Base-by-base conservation (phyloP, 768 basidiomycete genomes). In the Calvatia gigantea region DNA sequence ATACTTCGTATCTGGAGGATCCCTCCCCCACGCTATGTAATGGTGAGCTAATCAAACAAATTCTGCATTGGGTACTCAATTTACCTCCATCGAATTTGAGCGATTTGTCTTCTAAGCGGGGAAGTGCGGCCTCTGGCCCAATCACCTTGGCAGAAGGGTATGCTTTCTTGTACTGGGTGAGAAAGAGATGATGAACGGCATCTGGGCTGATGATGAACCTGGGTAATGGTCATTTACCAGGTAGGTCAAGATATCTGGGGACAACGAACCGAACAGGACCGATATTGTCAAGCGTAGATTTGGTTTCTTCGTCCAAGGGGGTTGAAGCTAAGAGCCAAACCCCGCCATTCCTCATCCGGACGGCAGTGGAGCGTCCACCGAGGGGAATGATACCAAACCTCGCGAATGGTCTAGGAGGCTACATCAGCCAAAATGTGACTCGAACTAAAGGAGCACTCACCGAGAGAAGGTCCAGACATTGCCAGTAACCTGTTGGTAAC, bases 321-420 rank as follows among this genome's bases (percentile, higher is more conserved):
- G 87, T 87, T 1, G 90, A 92, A 0, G 89, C 91, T n/a, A 92
- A 73, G 11, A 94, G 75, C 83, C 90, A 94, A 25, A 94, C 84
- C 11, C 81, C 84, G 33, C 86, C 84, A 47, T 80, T 77, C 35
- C 70, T 69, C 21, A 94, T 75, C 68, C 78, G 82, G 62, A 95
- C 75, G 0, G 91, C 94, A 0, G 92, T 95, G 6, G 90, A 86
- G 42, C 94, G 75, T 17, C 92, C 91, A 1, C 94, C 94, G 27
- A 94, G 72, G 3, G 91, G 89, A 14, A 91, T 61, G 25, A 91
- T 6, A 7, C 84, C 82, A 56, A 79, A 82, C 39, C 90, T 80
- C 11, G 79, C 65, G 64, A 91, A 91, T 1, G 87, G 86, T 42
- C 87, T 88, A 54, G 2, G 42, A 41, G 55, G 37, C 7, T 32